These are phyloP conservation scores for Fusarium coffeatum DNA, from an alignment of 2,329 filamentous ascomycete genomes.

Conservation along the genomic window DNA sequence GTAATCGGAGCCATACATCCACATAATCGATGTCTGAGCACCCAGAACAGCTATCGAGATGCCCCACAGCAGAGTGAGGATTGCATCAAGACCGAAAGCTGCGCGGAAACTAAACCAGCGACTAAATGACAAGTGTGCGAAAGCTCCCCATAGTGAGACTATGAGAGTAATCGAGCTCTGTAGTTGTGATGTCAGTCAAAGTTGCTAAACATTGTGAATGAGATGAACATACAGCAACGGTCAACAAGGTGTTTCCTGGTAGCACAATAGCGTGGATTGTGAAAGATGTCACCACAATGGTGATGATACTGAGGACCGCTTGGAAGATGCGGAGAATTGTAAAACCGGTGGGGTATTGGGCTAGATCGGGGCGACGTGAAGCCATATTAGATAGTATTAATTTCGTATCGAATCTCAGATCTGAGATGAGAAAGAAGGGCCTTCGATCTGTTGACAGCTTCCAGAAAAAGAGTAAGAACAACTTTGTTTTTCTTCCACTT, in stretches of 20 bases:
- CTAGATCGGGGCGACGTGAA: slow-evolving; percentile 44
- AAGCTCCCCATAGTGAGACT: slow-evolving; percentile 59
- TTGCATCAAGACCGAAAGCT: slow-evolving; percentile 62
- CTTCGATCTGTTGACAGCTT: background rate
- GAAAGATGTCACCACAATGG: slow-evolving; percentile 62
- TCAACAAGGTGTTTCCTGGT: slow-evolving; percentile 50
- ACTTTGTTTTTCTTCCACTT: background rate
- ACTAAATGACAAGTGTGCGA: slow-evolving; percentile 56
- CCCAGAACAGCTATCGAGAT: slow-evolving; percentile 57
- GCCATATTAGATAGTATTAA: background rate
- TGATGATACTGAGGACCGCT: slow-evolving; percentile 58
- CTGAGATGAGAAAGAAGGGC: background rate
- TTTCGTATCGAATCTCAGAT: too few relatives aligned
- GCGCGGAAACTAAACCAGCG: slow-evolving; percentile 65
- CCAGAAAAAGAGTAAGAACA: background rate
- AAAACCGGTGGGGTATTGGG: slow-evolving; percentile 58
- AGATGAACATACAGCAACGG: slow-evolving; percentile 54
- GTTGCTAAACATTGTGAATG: fast-evolving
- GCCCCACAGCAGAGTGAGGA: slow-evolving; percentile 66
- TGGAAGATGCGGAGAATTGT: slow-evolving; percentile 59
- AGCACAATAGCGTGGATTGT: slow-evolving; percentile 52
- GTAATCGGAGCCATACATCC: slow-evolving; percentile 38
- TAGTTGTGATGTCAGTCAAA: fast-evolving
- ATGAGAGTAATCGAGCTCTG: slow-evolving; percentile 59
- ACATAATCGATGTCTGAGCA: slow-evolving; percentile 47